Conservation (phyloP, 495 filamentous ascomycete species). For the Ascodesmis nigricans region DNA sequence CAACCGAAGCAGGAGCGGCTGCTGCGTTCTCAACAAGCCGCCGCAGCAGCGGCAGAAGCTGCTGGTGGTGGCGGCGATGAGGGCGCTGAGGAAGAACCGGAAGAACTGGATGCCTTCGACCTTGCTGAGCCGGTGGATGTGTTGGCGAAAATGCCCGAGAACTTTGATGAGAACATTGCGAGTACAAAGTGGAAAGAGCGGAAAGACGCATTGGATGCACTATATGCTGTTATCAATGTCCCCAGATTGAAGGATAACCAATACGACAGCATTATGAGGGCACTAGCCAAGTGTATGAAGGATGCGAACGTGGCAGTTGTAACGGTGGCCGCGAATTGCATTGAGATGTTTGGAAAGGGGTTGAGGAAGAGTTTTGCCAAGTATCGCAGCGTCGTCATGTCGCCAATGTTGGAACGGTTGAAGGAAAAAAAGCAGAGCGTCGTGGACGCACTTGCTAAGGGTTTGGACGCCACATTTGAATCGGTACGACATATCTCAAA, state of each 20-base stretch:
- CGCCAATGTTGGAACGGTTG: slow-evolving; percentile 74
- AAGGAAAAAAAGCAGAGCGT: slow-evolving; percentile 94
- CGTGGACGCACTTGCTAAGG: slow-evolving; percentile 63
- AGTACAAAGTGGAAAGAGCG: slow-evolving; percentile 97
- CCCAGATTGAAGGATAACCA: slow-evolving; percentile 81
- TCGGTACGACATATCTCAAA: too few species aligned
- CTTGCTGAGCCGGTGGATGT: slow-evolving; percentile 81
- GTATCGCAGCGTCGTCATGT: slow-evolving; percentile 56
- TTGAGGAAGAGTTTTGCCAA: slow-evolving; percentile 56
- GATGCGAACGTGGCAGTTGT: slow-evolving; percentile 95
- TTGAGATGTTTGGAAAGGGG: slow-evolving; percentile 79
- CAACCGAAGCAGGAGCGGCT: slow-evolving; percentile 74
- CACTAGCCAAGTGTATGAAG: slow-evolving; percentile 88
- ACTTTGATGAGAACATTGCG: slow-evolving; percentile 57
- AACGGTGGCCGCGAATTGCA: slow-evolving; percentile 78
- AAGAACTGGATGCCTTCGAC: slow-evolving; percentile 62
- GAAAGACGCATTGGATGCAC: slow-evolving; percentile 76
- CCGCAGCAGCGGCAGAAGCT: slow-evolving; percentile 42
- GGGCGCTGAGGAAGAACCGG: slow-evolving; percentile 44
- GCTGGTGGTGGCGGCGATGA: slow-evolving; percentile 34
- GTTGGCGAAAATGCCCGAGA: slow-evolving; percentile 54
- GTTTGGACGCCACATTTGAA: slow-evolving; percentile 66
- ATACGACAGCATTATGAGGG: slow-evolving; percentile 61
- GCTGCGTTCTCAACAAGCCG: slow-evolving; percentile 73
- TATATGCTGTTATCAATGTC: slow-evolving; percentile 55